Evolutionary conservation across 768 basidiomycete genomes (phyloP).

Genomic region (Mrakia gelida): DNA sequence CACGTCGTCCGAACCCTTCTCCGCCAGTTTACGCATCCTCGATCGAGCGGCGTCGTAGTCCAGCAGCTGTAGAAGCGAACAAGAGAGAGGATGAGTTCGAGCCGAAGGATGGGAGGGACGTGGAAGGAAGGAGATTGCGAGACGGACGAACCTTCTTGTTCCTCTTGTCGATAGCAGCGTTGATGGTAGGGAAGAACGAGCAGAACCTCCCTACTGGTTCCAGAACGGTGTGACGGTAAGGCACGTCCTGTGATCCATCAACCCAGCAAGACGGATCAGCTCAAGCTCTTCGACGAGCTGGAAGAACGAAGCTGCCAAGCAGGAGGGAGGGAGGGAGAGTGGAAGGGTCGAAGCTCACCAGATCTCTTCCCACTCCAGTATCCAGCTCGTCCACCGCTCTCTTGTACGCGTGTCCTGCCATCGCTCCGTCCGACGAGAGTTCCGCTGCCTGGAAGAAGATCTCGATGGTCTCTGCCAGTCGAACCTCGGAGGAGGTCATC

Average conservation of each 20-base stretch:
- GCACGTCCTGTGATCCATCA: slow-evolving; percentile 62
- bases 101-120: neutral
- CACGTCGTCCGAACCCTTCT: slow-evolving; percentile 90
- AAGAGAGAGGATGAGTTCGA: neutral
- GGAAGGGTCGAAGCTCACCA: slow-evolving; percentile 55
- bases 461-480: slow-evolving; percentile 89
- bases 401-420: slow-evolving; percentile 96
- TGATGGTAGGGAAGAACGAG: slow-evolving; percentile 87
- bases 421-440: slow-evolving; percentile 80
- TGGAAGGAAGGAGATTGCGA: slow-evolving; percentile 7
- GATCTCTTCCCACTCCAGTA: slow-evolving; percentile 70
- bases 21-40: slow-evolving; percentile 78
- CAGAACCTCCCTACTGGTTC: slow-evolving; percentile 97
- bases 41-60: slow-evolving; percentile 93
- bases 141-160: slow-evolving; percentile 76
- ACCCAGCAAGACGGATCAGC: neutral
- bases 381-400: slow-evolving; percentile 92
- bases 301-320: too few species aligned
- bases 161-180: slow-evolving; percentile 87
- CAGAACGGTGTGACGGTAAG: slow-evolving; percentile 88
- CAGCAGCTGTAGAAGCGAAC: slow-evolving; percentile 58
- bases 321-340: too few species aligned
- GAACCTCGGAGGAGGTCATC: slow-evolving; percentile 88
- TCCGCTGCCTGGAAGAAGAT: slow-evolving; percentile 80
- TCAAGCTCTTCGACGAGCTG: neutral